phyloP scores from a whole-genome alignment of 257 asterid species.

The Fraxinus anomala region DNA sequence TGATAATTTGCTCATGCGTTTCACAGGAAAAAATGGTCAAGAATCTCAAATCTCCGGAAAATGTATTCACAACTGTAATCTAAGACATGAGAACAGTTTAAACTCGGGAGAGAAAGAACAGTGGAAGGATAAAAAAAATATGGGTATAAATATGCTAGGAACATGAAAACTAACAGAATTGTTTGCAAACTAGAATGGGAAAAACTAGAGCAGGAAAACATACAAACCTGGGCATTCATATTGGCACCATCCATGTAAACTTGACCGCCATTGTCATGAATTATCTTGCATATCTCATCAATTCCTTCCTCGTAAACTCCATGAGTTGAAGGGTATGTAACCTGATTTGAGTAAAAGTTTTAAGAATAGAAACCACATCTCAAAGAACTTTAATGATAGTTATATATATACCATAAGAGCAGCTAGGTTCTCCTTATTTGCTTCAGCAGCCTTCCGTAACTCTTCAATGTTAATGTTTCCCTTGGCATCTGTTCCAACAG shows the following conservation, averaged over 20 bases:
- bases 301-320: conserved; percentile 99
- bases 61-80: too few species aligned
- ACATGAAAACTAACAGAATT: not conserved
- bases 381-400: not conserved
- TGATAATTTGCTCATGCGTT: too few species aligned
- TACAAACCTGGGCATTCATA: conserved; percentile 96
- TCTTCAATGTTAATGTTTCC: conserved; percentile 95
- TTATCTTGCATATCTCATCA: conserved; percentile 91
- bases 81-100: too few species aligned
- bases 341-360: conserved; percentile 46
- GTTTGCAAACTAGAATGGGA: not conserved
- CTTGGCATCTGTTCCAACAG: conserved; percentile 95
- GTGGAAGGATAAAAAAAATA: too few species aligned
- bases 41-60: too few species aligned
- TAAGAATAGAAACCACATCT: not conserved
- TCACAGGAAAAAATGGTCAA: too few species aligned
- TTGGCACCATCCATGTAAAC: conserved; percentile 99
- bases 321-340: conserved; percentile 99
- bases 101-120: too few species aligned
- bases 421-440: conserved; percentile 72
- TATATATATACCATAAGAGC: conserved; percentile 77
- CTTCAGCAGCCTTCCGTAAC: conserved; percentile 82
- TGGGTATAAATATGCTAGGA: too few species aligned
- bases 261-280: conserved; percentile 98
- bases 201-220: not conserved